Evolutionary conservation across 352 stramenopile genomes (phyloP).

Genomic region (Phytophthora syringae): DNA sequence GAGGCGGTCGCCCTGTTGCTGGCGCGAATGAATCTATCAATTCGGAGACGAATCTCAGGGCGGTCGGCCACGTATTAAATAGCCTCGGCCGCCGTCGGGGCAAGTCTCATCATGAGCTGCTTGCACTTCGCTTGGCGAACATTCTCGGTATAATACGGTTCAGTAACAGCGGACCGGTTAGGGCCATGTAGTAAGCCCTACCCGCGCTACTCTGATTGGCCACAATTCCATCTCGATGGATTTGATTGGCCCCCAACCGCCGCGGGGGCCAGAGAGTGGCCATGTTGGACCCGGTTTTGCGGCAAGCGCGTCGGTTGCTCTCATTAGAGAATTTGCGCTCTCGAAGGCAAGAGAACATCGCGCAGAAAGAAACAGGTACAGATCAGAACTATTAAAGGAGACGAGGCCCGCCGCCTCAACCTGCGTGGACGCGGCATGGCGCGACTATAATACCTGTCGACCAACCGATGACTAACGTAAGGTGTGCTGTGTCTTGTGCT

Average conservation of each 20-base stretch:
- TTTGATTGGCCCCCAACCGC: conserved; percentile 4
- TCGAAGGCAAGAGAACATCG: conserved; percentile 15
- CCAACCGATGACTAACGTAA: conserved; percentile 20
- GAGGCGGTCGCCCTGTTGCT: conserved; percentile 22
- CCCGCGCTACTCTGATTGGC: neutral
- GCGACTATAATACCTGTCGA: too few species aligned
- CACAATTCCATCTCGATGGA: neutral
- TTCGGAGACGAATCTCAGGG: conserved; percentile 21
- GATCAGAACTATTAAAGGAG: conserved; percentile 12
- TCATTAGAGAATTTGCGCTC: conserved; percentile 51
- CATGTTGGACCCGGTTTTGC: conserved; percentile 6
- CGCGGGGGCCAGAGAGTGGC: conserved; percentile 20
- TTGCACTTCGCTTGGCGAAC: conserved; percentile 17
- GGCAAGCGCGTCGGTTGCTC: conserved; percentile 22
- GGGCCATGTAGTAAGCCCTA: neutral
- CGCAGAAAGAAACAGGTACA: conserved; percentile 13
- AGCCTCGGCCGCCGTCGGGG: conserved; percentile 4
- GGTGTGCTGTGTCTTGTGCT: conserved; percentile 5
- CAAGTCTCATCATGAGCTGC: conserved; percentile 7
- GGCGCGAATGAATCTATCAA: conserved; percentile 25
- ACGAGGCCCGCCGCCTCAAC: neutral
- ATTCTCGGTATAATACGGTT: conserved; percentile 29
- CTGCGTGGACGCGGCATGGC: too few species aligned
- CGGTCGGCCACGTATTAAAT: too few species aligned
- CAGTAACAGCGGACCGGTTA: conserved; percentile 25